These are phyloP conservation scores for Pelomyxa schiedti DNA, from an alignment of 78 protist genomes.

Conservation along the genomic window DNA sequence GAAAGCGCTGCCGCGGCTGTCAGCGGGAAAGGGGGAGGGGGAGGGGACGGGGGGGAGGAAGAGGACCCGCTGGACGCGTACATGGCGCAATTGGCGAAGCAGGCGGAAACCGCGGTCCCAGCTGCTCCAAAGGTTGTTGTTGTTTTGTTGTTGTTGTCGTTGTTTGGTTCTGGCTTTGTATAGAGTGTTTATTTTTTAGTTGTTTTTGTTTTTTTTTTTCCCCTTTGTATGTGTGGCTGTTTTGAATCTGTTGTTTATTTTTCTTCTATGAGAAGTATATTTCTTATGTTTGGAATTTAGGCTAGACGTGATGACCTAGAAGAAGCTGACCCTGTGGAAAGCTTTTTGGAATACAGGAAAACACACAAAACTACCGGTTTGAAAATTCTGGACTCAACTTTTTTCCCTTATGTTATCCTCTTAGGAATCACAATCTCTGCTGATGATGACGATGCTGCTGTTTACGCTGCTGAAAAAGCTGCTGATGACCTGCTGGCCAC, in stretches of 20 bases:
- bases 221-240: too few species aligned
- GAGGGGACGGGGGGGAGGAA: constrained; percentile 28
- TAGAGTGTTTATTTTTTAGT: too few species aligned
- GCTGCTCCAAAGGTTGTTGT: background rate
- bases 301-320: background rate
- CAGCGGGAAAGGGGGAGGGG: background rate
- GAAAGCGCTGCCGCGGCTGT: too few species aligned
- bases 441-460: background rate
- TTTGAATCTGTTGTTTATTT: too few species aligned
- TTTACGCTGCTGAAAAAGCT: background rate
- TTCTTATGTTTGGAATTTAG: background rate
- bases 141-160: too few species aligned
- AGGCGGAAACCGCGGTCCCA: background rate
- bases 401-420: background rate
- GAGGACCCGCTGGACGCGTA: constrained; percentile 41
- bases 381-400: background rate
- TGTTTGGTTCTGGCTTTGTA: too few species aligned
- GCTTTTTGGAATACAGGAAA: background rate
- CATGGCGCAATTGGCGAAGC: constrained; percentile 15
- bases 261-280: background rate
- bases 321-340: background rate
- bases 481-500: background rate
- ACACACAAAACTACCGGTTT: background rate
- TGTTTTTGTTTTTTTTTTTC: too few species aligned
- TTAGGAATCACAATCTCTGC: background rate